Conservation (phyloP, 306 rosid genomes). For the Urtica urens region DNA sequence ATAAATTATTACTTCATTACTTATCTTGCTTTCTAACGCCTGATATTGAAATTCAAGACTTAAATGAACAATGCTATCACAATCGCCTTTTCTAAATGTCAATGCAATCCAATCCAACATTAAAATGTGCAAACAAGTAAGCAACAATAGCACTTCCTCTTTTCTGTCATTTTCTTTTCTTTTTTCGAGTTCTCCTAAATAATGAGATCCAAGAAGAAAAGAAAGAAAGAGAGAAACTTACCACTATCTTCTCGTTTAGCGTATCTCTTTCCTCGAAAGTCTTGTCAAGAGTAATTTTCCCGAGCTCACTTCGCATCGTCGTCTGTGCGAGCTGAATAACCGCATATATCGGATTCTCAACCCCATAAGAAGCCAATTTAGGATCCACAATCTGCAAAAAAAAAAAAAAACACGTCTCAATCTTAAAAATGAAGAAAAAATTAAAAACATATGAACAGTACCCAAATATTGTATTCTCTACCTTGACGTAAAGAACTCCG, state of each 20-base stretch:
- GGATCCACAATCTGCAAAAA: conserved; percentile 81
- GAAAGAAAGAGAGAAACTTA: conserved; percentile 19
- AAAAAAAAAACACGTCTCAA: neutral
- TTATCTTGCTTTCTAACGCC: no score
- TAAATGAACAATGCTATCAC: no score
- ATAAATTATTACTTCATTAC: no score
- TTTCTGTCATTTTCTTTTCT: no score
- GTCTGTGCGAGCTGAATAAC: conserved; percentile 96
- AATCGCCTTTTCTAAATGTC: no score
- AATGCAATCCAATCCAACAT: no score
- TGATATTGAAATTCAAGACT: no score
- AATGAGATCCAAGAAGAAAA: neutral
- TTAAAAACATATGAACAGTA: neutral
- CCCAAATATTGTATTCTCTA: conserved; percentile 6
- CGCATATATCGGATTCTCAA: conserved; percentile 73
- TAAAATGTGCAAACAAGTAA: no score
- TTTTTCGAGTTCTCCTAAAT: neutral
- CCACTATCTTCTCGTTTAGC: conserved; percentile 85
- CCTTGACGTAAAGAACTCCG: conserved; percentile 93
- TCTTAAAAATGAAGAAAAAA: neutral
- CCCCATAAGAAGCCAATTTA: conserved; percentile 81
- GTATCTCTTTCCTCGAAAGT: conserved; percentile 91
- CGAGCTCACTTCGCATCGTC: conserved; percentile 94
- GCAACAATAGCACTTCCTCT: no score
- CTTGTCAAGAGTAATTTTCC: conserved; percentile 93